Evolutionary conservation across 768 basidiomycete genomes (phyloP).

Genomic region (Russula griseocarnosa): DNA sequence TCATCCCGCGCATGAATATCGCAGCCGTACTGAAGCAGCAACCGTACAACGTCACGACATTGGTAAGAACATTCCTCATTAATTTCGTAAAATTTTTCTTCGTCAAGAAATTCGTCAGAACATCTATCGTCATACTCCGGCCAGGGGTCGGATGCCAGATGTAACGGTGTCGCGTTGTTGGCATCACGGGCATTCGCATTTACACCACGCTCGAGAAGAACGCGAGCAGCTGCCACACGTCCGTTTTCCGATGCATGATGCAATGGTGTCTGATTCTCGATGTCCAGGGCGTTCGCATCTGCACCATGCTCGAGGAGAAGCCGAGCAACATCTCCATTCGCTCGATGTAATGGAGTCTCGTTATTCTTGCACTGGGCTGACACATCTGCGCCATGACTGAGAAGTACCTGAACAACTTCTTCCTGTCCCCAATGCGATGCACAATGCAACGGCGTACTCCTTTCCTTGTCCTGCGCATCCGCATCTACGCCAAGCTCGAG

Average conservation of each 20-base stretch:
- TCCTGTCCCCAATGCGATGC: too few species aligned
- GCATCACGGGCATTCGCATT: not conserved
- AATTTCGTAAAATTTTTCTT: too few species aligned
- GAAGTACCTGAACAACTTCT: too few species aligned
- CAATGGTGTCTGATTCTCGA: not conserved
- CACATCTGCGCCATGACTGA: too few species aligned
- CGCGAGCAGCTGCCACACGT: not conserved
- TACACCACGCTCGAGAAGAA: slow-evolving; percentile 4
- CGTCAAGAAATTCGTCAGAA: too few species aligned
- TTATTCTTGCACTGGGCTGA: too few species aligned
- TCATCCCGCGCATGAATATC: not conserved
- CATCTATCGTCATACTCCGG: too few species aligned
- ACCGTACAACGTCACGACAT: not conserved
- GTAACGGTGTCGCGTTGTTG: not conserved
- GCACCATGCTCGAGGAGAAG: not conserved
- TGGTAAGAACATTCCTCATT: too few species aligned
- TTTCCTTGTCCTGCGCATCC: too few species aligned
- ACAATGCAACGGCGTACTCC: too few species aligned
- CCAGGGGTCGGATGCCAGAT: not conserved
- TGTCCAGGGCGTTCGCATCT: not conserved
- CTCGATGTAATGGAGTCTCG: too few species aligned
- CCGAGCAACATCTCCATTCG: not conserved
- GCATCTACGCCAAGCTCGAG: too few species aligned
- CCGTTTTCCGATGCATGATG: not conserved
- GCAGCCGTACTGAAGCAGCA: not conserved